Conservation (phyloP, 345 rosid genomes). For the Firmiana major region DNA sequence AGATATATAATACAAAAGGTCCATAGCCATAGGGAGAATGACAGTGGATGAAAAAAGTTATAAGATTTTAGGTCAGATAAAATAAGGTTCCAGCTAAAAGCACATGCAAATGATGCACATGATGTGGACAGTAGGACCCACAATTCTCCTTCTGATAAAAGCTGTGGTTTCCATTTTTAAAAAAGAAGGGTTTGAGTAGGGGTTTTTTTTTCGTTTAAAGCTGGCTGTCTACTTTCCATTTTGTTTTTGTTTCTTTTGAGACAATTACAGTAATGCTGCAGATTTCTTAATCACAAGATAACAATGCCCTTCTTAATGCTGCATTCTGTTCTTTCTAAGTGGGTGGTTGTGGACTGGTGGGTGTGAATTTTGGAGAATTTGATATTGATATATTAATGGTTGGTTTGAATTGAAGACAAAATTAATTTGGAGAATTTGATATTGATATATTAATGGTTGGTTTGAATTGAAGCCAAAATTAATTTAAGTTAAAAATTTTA, state of each 20-base stretch:
- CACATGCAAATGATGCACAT: conserved; percentile 5
- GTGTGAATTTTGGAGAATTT: not conserved
- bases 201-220: not conserved
- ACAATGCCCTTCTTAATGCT: not conserved
- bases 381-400: no score
- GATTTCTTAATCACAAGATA: not conserved
- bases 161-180: not conserved
- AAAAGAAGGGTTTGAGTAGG: not conserved
- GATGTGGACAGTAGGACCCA: not conserved
- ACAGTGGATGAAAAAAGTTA: not conserved
- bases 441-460: no score
- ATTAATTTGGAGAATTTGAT: no score
- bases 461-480: no score
- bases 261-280: not conserved
- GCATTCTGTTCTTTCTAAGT: not conserved
- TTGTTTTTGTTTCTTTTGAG: not conserved
- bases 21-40: not conserved
- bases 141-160: not conserved
- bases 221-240: not conserved
- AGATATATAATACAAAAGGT: not conserved
- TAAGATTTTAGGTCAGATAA: not conserved
- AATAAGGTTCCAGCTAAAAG: conserved; percentile 1
- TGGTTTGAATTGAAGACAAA: no score
- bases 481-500: no score
- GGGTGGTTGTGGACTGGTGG: not conserved